phyloP scores from a whole-genome alignment of 2,329 filamentous ascomycete genomes.

The Nemania sp. region DNA sequence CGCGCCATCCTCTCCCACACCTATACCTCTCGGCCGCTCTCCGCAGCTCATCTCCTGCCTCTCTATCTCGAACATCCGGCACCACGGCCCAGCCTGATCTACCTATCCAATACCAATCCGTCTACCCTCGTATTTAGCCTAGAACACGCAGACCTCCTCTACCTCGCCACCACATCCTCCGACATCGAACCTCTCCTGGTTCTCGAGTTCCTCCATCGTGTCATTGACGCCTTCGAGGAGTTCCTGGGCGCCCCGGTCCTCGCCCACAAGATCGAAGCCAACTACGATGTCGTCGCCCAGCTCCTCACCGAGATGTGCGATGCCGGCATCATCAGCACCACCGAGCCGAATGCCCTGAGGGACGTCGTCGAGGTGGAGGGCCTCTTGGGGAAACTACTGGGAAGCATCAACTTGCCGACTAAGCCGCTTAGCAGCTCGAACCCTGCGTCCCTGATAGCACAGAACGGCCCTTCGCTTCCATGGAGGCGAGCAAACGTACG shows the following conservation, averaged over 20 bases:
- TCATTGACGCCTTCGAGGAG: conserved; percentile 91
- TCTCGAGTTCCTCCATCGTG: conserved; percentile 91
- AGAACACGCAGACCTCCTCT: conserved; percentile 82
- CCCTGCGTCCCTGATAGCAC: conserved; percentile 47
- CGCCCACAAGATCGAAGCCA: conserved; percentile 82
- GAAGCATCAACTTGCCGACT: conserved; percentile 79
- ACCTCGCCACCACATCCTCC: conserved; percentile 80
- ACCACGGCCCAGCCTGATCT: conserved; percentile 84
- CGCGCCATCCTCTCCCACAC: conserved; percentile 84
- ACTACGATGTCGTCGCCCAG: conserved; percentile 93
- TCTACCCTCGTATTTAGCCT: conserved; percentile 89
- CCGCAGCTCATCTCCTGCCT: conserved; percentile 75
- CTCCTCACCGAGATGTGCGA: conserved; percentile 96
- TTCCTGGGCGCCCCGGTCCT: conserved; percentile 88
- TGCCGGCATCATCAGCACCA: conserved; percentile 84
- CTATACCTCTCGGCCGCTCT: conserved; percentile 81
- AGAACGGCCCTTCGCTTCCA: conserved; percentile 66
- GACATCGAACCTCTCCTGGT: conserved; percentile 89
- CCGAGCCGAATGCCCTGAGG: conserved; percentile 88
- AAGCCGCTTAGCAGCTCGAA: conserved; percentile 51
- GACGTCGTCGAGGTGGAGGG: conserved; percentile 92
- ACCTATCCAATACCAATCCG: conserved; percentile 79
- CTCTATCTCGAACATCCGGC: conserved; percentile 82
- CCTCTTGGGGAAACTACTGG: conserved; percentile 84
- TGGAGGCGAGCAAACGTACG: conserved; percentile 92